A percentile compares a stretch with the other conserved stretches of the same genome.
phyloP scores from a whole-genome alignment of 2,329 filamentous ascomycete species.

The Gaeumannomyces tritici region DNA sequence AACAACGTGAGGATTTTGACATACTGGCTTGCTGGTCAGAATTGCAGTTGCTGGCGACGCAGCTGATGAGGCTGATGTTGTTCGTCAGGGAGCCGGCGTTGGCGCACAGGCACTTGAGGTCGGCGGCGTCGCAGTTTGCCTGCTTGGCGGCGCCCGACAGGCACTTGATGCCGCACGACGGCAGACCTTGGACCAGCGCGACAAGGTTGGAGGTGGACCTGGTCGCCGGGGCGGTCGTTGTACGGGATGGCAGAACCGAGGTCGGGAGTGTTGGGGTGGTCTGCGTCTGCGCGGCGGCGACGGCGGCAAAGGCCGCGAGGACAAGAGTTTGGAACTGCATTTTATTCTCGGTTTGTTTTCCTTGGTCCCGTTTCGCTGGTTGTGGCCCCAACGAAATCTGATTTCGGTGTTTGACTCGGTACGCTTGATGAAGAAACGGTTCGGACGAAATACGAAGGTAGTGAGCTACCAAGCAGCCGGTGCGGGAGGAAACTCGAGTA shows the following conservation, averaged over 20 bases:
- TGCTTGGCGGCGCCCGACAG: not conserved
- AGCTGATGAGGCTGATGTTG: not conserved
- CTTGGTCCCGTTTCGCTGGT: not conserved
- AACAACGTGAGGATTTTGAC: not conserved
- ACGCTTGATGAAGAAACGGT: not conserved
- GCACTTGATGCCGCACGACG: not conserved
- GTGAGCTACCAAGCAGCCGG: no score
- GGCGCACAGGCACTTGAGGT: slow-evolving; percentile 2
- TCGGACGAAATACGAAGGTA: not conserved
- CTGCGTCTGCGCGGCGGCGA: slow-evolving; percentile 1
- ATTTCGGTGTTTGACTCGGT: not conserved
- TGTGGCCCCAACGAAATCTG: not conserved
- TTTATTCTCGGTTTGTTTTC: not conserved
- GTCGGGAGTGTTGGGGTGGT: not conserved
- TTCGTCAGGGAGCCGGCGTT: not conserved
- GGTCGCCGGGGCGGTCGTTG: not conserved
- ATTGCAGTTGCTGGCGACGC: not conserved
- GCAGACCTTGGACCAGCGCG: not conserved
- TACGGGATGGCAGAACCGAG: not conserved
- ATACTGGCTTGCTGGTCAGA: not conserved
- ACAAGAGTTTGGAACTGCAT: not conserved
- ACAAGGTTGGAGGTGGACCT: not conserved
- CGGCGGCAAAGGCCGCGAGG: not conserved
- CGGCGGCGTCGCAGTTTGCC: not conserved
- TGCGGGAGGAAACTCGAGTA: no score